Percentiles rank a stretch among this genome's conserved stretches.
phyloP scores from a whole-genome alignment of 192 early-diverging fungal genomes.

The Entomortierella chlamydospora region DNA sequence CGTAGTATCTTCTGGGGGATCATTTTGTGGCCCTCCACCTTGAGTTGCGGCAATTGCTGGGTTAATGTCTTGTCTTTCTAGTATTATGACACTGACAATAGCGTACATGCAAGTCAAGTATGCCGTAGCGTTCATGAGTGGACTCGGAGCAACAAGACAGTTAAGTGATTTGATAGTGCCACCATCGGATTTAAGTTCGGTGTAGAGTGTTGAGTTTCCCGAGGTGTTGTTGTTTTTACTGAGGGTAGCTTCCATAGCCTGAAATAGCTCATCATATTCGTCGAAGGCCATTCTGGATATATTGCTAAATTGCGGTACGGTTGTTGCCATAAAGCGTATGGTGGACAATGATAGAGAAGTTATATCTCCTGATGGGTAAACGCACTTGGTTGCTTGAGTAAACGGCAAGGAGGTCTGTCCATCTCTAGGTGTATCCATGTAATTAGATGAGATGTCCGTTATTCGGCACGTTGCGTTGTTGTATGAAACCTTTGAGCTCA shows the following conservation, averaged over 20 bases:
- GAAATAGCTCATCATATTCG: slow-evolving; percentile 5
- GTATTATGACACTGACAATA: neutral
- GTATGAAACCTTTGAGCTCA: too few species aligned
- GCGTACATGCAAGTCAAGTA: neutral
- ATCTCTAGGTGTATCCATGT: neutral
- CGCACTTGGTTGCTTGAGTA: slow-evolving; percentile 22
- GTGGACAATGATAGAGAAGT: neutral
- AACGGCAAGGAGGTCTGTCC: slow-evolving; percentile 1
- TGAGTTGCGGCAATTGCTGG: neutral
- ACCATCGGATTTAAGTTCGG: neutral
- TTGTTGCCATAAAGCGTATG: neutral
- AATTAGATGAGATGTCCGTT: too few species aligned
- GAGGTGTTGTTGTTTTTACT: neutral
- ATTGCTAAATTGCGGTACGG: neutral
- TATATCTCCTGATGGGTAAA: neutral
- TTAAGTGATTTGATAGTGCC: neutral
- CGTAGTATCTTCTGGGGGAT: neutral
- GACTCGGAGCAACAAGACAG: neutral
- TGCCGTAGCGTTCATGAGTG: neutral
- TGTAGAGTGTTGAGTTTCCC: neutral
- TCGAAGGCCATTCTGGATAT: neutral
- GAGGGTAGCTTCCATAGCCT: slow-evolving; percentile 3
- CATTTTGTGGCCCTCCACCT: too few species aligned
- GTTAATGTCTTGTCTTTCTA: neutral
- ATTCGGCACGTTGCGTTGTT: too few species aligned